These are phyloP conservation scores for Besnoitia besnoiti DNA, from an alignment of 169 alveolate species.

Conservation along the genomic window DNA sequence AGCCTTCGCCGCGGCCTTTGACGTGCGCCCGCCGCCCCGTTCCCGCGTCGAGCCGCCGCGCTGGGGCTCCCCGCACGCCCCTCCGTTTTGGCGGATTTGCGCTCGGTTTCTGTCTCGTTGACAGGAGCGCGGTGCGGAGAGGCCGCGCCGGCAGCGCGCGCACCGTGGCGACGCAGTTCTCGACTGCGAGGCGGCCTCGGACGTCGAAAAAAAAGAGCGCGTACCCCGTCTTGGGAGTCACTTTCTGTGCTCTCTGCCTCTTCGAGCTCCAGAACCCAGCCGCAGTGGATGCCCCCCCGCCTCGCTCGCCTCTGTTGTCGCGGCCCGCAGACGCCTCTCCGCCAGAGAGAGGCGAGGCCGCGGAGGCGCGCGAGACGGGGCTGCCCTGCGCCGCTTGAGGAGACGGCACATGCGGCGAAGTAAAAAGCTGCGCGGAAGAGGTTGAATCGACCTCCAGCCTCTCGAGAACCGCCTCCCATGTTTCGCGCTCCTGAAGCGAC, in stretches of 20 bases:
- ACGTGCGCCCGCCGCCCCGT: no score
- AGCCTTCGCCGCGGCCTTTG: no score
- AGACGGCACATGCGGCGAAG: no score
- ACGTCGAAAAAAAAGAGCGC: constrained; percentile 44
- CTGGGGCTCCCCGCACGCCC: no score
- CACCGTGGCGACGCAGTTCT: constrained; percentile 48
- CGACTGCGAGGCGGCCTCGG: constrained; percentile 50
- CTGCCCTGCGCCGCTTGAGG: no score
- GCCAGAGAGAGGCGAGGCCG: no score
- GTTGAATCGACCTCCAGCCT: background rate
- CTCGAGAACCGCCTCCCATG: background rate
- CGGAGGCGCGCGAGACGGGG: no score
- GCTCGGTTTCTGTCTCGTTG: background rate
- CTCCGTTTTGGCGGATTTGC: background rate
- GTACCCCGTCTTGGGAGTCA: constrained; percentile 38
- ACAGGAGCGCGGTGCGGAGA: constrained; percentile 40
- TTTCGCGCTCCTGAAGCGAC: background rate
- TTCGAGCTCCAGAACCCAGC: background rate
- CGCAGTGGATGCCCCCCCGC: no score
- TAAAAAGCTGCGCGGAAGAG: no score
- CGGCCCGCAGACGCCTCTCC: no score
- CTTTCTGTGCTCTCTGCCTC: background rate
- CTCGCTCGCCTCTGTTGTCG: no score
- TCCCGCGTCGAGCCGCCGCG: no score
- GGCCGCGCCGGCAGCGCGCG: constrained; percentile 63